Base-by-base conservation (phyloP, 129 eudicot species). In the Oenanthe sinensis region DNA sequence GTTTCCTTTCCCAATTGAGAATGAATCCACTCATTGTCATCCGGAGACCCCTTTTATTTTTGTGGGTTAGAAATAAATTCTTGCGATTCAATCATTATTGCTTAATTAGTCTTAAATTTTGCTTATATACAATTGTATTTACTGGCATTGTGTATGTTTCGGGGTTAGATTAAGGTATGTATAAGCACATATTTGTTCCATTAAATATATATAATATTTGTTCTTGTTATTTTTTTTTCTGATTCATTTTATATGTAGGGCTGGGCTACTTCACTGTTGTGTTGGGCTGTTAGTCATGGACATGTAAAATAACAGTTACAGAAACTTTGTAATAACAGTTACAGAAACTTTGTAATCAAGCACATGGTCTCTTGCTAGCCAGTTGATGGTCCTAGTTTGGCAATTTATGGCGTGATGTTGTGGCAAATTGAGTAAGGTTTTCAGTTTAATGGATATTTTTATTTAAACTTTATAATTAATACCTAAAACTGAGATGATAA, bases 341-440 rank as follows among this genome's bases (percentile, higher is more conserved):
- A 13, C 0, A 67, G 72, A 67, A 15, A 14, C 72, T 67, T 33
- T 4, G 22, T 30, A 7, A 4, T 26, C 43, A 30, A 28, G 8
- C 8, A 36, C 39, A 67, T 14, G 19, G 24, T 40, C 15, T 36
- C 48, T 36, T 20, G 14, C 26, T 71, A 71, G 75, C 46, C 4
- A 20, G 48, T 39, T 19, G 48, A 58, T 40, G 71, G 20, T 58
- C 45, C 52, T n/a, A 54, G 50, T 48, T 54, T 20, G 24, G 4
- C 71, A 55, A 13, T 50, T 24, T 54, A 20, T 77, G 71, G 47
- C n/a, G 54, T 19, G 71, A 58, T 20, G 71, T 54, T 54, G 71
- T 55, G 26, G 62, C 17, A 15, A 58, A 77, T 76, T 76, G 70
- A 37, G 79, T 58, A 54, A 55, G 71, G 22, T 39, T 37, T 47